A percentile compares a stretch with the other conserved stretches of the same genome.
Evolutionary conservation across 2,329 filamentous ascomycete species (phyloP).

Genomic region (Aspergillus neotritici): DNA sequence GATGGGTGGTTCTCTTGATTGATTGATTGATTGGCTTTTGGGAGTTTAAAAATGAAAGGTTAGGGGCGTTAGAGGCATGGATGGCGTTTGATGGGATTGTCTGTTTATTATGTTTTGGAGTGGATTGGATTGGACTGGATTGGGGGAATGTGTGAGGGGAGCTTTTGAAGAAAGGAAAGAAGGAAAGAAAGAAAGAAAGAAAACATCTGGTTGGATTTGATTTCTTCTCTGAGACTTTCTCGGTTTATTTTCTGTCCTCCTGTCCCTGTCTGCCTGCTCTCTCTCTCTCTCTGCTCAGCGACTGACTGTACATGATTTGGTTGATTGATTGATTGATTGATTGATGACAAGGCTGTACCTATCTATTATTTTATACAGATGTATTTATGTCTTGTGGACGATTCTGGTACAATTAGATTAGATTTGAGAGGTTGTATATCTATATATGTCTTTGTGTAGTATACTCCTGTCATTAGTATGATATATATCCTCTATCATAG

Average conservation of each 20-base stretch:
- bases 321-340: too few relatives aligned
- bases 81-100: conserved; percentile 5
- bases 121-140: neutral
- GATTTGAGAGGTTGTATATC: neutral
- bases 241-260: too few relatives aligned
- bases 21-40: too few relatives aligned
- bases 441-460: neutral
- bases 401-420: neutral
- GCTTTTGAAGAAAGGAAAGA: neutral
- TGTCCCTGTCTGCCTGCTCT: neutral
- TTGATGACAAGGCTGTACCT: too few relatives aligned
- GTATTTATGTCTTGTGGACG: too few relatives aligned
- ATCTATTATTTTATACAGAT: neutral
- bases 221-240: neutral
- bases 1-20: neutral
- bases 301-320: too few relatives aligned
- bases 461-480: too few relatives aligned
- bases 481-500: too few relatives aligned
- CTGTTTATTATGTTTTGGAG: neutral
- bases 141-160: neutral
- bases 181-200: too few relatives aligned
- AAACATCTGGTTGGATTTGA: neutral
- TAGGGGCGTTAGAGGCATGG: neutral
- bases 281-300: too few relatives aligned
- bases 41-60: conserved; percentile 9